Evolutionary conservation across 805 yeast genomes (phyloP), one percentile per base, ranked within the genome.

Genomic region (Candida succiphila): DNA sequence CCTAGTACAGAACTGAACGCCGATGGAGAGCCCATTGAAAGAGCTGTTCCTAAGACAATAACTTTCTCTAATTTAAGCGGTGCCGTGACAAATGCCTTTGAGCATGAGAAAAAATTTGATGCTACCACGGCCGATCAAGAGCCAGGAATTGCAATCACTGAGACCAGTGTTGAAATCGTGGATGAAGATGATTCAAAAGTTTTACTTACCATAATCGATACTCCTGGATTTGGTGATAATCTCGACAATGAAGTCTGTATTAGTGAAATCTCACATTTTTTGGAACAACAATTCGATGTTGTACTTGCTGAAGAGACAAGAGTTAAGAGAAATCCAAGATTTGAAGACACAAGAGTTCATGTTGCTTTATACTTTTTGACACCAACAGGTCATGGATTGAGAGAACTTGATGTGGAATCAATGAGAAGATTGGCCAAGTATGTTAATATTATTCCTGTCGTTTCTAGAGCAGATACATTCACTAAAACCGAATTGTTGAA

Each of bases 281-380:
- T 83, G 47, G 81, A 78, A 51, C 86, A 78, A 51, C 89, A 82
- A 50, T 82, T 81, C 50, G 88, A 80, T 51, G 61, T 69, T 36
- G 86, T 83, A 1, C 66, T 87, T 30, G 85, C 84, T 2, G 95
- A 87, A 53, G 96, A 87, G 54, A 82, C 92, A 1, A 68, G 89
- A 41, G 84, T 87, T 42, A 71, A 72, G 55, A 78, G 96, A 67
- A 84, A 85, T 52, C 95, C 95, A 18, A 65, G 84, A 42, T 77
- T 80, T 49, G 78, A 71, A 44, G 89, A 83, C 58, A 68, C 87
- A 14, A 65, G 92, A 46, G 84, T 82, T 27, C 92, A 82, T 50
- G 76, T 75, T 7, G 69, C 80, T 40, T 55, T 82, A 31, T 82
- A 82, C 52, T 81, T 82, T 49, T 69, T 82, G 42, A 74, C 80